Conservation (phyloP, 352 stramenopile species). For the Aphanomyces astaci region DNA sequence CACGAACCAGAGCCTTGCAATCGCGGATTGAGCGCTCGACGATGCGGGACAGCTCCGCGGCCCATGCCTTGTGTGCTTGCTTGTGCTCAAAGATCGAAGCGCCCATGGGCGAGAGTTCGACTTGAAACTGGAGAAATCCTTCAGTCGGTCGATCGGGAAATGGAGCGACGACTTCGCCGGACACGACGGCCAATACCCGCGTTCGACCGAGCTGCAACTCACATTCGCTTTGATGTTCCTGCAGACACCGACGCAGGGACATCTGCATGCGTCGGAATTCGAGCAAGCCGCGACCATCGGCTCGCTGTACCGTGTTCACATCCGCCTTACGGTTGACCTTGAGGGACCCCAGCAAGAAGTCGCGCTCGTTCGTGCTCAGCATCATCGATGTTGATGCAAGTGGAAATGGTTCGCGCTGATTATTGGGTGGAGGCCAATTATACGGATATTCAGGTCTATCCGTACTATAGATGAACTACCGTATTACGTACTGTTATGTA, state of each 20-base stretch:
- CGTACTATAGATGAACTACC: too few relatives aligned
- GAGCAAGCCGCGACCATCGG: constrained; percentile 70
- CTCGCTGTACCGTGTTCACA: constrained; percentile 31
- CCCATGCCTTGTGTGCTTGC: constrained; percentile 30
- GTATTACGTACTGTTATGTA: too few relatives aligned
- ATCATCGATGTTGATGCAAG: too few relatives aligned
- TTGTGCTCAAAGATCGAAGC: constrained; percentile 66
- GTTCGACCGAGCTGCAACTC: constrained; percentile 71
- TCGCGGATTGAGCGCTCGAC: constrained; percentile 89
- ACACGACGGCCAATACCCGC: constrained; percentile 75
- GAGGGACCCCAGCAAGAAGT: constrained; percentile 64
- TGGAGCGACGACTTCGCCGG: constrained; percentile 75
- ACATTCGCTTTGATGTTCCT: constrained; percentile 61
- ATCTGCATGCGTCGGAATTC: constrained; percentile 57
- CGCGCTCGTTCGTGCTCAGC: constrained; percentile 71
- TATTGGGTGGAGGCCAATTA: constrained; percentile 14
- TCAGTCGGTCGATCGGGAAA: constrained; percentile 82
- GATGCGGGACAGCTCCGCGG: constrained; percentile 77
- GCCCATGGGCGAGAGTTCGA: constrained; percentile 78
- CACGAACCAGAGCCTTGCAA: constrained; percentile 63
- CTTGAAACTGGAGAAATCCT: constrained; percentile 78
- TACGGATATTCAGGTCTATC: constrained; percentile 4
- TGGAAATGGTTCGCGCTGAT: too few relatives aligned
- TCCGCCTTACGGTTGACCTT: constrained; percentile 30
- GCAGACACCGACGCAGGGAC: constrained; percentile 13